A percentile compares a stretch with the other conserved stretches of the same genome.
Evolutionary conservation across 2,329 filamentous ascomycete genomes (phyloP).

Genomic region (Akanthomyces dipterigenus): DNA sequence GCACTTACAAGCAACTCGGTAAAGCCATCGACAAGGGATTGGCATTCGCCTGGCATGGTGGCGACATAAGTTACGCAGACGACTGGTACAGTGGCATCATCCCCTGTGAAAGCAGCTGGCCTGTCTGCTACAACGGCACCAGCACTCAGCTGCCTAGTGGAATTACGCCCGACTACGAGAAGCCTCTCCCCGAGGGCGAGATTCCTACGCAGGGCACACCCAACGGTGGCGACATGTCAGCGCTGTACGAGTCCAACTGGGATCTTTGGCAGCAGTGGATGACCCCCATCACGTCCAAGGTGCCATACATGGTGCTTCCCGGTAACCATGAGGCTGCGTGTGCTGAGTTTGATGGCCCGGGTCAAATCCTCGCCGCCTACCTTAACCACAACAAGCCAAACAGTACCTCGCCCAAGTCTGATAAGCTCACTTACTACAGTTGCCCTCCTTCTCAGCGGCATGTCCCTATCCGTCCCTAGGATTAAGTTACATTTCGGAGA

Average conservation of each 20-base stretch:
- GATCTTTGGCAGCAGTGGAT: constrained; percentile 47
- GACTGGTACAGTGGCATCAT: constrained; percentile 46
- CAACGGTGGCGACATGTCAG: constrained; percentile 40
- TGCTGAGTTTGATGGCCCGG: constrained; percentile 40
- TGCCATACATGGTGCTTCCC: constrained; percentile 43
- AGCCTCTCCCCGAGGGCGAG: constrained; percentile 39
- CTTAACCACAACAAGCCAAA: constrained; percentile 37
- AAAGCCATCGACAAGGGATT: constrained; percentile 35
- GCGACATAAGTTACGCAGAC: constrained; percentile 44
- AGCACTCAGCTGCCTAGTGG: constrained; percentile 32
- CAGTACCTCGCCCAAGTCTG: constrained; percentile 27
- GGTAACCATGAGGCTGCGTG: constrained; percentile 46
- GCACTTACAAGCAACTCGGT: constrained; percentile 37
- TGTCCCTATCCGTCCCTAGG: background rate
- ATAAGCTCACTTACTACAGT: constrained; percentile 41
- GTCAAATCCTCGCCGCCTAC: constrained; percentile 39
- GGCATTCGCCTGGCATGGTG: constrained; percentile 46
- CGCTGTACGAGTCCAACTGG: constrained; percentile 45
- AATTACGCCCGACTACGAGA: constrained; percentile 32
- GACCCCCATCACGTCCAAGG: constrained; percentile 31
- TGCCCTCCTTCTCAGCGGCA: constrained; percentile 40
- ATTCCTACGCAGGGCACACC: constrained; percentile 38
- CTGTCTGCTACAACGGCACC: constrained; percentile 46
- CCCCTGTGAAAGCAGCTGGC: constrained; percentile 39
- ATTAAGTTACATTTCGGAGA: too few species aligned